These are phyloP conservation scores for Cercospora sesami DNA, from an alignment of 2,329 filamentous ascomycete species.

Conservation along the genomic window DNA sequence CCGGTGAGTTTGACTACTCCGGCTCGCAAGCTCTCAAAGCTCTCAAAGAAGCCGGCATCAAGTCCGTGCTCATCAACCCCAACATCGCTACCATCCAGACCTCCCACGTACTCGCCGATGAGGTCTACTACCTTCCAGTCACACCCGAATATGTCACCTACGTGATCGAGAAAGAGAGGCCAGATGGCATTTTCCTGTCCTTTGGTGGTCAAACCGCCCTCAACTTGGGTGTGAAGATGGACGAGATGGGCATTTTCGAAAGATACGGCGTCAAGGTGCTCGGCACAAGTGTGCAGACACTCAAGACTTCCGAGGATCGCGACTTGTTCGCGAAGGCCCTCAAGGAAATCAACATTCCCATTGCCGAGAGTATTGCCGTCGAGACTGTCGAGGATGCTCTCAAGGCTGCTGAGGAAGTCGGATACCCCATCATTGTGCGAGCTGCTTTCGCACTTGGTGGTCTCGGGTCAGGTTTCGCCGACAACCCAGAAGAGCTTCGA, in stretches of 20 bases:
- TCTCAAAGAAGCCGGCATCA: slow-evolving; percentile 88
- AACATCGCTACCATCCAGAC: slow-evolving; percentile 99
- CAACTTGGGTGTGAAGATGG: slow-evolving; percentile 95
- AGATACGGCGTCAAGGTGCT: slow-evolving; percentile 94
- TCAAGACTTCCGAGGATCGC: slow-evolving; percentile 93
- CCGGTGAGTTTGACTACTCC: slow-evolving; percentile 98
- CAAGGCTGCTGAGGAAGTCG: slow-evolving; percentile 78
- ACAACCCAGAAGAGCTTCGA: slow-evolving; percentile 88
- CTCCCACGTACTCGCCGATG: slow-evolving; percentile 90
- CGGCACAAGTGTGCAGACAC: slow-evolving; percentile 88
- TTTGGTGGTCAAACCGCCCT: slow-evolving; percentile 97
- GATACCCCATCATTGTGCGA: slow-evolving; percentile 97
- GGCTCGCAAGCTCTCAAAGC: slow-evolving; percentile 96
- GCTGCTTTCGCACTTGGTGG: slow-evolving; percentile 95
- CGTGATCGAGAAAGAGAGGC: slow-evolving; percentile 92
- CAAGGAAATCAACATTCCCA: slow-evolving; percentile 95
- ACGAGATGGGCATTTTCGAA: slow-evolving; percentile 92
- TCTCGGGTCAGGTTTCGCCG: slow-evolving; percentile 92
- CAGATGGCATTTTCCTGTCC: slow-evolving; percentile 94
- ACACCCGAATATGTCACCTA: slow-evolving; percentile 97
- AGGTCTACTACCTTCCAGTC: slow-evolving; percentile 97
- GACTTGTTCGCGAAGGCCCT: slow-evolving; percentile 94
- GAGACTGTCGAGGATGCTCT: slow-evolving; percentile 88
- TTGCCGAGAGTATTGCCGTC: slow-evolving; percentile 93
- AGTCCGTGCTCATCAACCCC: slow-evolving; percentile 92